phyloP scores from a whole-genome alignment of 2,329 filamentous ascomycete genomes.

The Chaetomium strumarium region DNA sequence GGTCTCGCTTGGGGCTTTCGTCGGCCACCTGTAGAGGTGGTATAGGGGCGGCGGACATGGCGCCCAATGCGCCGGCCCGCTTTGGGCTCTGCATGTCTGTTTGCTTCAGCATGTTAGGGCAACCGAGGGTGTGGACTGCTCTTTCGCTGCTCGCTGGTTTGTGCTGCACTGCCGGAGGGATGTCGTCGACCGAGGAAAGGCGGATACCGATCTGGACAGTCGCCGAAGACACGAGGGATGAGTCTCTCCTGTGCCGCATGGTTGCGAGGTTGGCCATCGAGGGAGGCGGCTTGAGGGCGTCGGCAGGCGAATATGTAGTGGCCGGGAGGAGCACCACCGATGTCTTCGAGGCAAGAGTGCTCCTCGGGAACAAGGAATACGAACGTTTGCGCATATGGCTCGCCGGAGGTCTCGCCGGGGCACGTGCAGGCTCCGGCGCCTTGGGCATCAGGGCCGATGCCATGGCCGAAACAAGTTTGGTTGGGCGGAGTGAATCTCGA shows the following conservation, averaged over 20 bases:
- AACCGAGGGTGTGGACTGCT: conserved; percentile 34
- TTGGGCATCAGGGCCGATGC: conserved; percentile 20
- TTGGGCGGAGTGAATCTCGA: conserved; percentile 32
- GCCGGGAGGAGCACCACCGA: conserved; percentile 40
- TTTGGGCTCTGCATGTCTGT: conserved; percentile 11
- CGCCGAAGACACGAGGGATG: conserved; percentile 58
- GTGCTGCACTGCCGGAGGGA: conserved; percentile 32
- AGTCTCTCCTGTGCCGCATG: conserved; percentile 48
- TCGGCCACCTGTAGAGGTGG: conserved; percentile 15
- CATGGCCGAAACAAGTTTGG: conserved; percentile 27
- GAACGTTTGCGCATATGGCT: conserved; percentile 32
- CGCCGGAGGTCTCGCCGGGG: conserved; percentile 22
- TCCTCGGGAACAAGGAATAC: conserved; percentile 37
- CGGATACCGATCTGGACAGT: conserved; percentile 68
- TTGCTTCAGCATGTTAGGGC: conserved; percentile 13
- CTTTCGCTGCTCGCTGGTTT: conserved; percentile 22
- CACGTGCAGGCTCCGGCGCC: conserved; percentile 29
- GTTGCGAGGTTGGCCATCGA: conserved; percentile 37
- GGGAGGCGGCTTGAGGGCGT: conserved; percentile 39
- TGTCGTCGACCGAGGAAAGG: conserved; percentile 54
- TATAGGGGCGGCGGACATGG: neutral
- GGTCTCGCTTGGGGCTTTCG: conserved; percentile 23
- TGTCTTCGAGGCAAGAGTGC: conserved; percentile 26
- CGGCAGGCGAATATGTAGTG: conserved; percentile 40
- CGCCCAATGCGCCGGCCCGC: conserved; percentile 14